Evolutionary conservation across 768 basidiomycete genomes (phyloP).

Genomic region (Russula compacta): DNA sequence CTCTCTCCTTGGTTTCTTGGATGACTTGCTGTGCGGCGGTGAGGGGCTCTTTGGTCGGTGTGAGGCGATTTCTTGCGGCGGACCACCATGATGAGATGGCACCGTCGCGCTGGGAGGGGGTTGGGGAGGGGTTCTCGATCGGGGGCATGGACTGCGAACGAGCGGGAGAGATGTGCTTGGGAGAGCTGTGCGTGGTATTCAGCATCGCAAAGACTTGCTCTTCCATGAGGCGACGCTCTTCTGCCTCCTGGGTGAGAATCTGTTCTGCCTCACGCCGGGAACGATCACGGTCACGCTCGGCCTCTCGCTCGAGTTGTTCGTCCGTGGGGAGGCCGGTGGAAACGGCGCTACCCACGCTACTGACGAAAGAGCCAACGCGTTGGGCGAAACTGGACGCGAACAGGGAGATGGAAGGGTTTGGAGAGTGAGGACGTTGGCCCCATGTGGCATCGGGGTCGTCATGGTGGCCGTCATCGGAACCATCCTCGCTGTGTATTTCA

Average conservation of each 20-base stretch:
- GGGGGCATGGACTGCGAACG: slow-evolving; percentile 43
- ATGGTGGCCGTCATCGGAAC: slow-evolving; percentile 38
- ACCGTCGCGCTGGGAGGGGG: slow-evolving; percentile 53
- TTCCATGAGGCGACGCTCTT: slow-evolving; percentile 58
- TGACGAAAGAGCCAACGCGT: slow-evolving; percentile 60
- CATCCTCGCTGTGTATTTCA: slow-evolving; percentile 30
- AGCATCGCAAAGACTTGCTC: slow-evolving; percentile 73
- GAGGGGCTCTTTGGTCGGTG: slow-evolving; percentile 69
- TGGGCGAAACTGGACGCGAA: slow-evolving; percentile 70
- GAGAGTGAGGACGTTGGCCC: slow-evolving; percentile 46
- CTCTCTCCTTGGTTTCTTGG: slow-evolving; percentile 58
- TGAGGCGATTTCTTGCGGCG: slow-evolving; percentile 63
- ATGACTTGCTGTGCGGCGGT: slow-evolving; percentile 83
- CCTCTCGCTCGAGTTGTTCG: slow-evolving; percentile 76
- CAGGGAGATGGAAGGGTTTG: slow-evolving; percentile 61
- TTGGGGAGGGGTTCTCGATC: slow-evolving; percentile 40
- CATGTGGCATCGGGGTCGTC: slow-evolving; percentile 34
- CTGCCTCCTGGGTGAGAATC: slow-evolving; percentile 63
- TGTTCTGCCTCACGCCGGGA: slow-evolving; percentile 71
- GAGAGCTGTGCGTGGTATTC: slow-evolving; percentile 32
- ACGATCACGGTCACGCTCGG: slow-evolving; percentile 64
- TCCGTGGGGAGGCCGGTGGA: slow-evolving; percentile 45
- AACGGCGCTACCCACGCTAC: slow-evolving; percentile 34
- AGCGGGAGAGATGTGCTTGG: slow-evolving; percentile 47
- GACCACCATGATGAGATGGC: slow-evolving; percentile 50